Base-by-base conservation (phyloP, 106 monocot species). In the Platanthera guangdongensis region DNA sequence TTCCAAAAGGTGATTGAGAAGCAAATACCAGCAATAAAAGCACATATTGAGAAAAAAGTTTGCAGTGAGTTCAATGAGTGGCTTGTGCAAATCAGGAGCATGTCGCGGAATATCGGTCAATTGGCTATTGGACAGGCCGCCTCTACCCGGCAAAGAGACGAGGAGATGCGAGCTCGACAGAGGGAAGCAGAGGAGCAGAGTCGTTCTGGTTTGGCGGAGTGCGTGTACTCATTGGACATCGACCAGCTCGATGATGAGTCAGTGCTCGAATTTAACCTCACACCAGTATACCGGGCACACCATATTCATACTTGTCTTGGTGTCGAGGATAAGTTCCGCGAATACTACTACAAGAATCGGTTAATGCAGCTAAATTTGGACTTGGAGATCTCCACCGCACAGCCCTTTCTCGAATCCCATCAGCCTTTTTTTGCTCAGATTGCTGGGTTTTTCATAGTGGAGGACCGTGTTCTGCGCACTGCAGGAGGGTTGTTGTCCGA, bases 321-420 rank as follows among this genome's bases (percentile, higher is more conserved):
- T 46, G 82, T 87, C 49, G 80, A 82, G 53, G 96, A 93, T 21
- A 80, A 82, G 9, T 96, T 96, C 62, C 87, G 78, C 12, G 90
- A 84, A 46, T 93, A 93, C 39, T 96, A 96, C 78, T 90, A 83
- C 78, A 89, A 93, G 73, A 96, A 93, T 57, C 77, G 96, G 55
- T 69, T 93, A n/a, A 87, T 93, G 88, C 96, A 96, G 79, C 77
- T 96, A 51, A 93, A 96, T 64, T 76, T 93, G 80, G 93, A 93
- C 78, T 22, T 93, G 65, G 87, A 93, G 79, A 86, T 96, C 51
- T 83, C 89, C 1, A 52, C 87, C 30, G 45, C 78, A 3, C 93
- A 93, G 16, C 85, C 93, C 30, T 96, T 96, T 77, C 83, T 96
- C 28, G 93, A 96, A 74, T 96, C 91, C 13, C 90, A 96, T 74